Evolutionary conservation across 352 stramenopile genomes (phyloP), one percentile per base, ranked within the genome.

Genomic region (Pythium inflatum): DNA sequence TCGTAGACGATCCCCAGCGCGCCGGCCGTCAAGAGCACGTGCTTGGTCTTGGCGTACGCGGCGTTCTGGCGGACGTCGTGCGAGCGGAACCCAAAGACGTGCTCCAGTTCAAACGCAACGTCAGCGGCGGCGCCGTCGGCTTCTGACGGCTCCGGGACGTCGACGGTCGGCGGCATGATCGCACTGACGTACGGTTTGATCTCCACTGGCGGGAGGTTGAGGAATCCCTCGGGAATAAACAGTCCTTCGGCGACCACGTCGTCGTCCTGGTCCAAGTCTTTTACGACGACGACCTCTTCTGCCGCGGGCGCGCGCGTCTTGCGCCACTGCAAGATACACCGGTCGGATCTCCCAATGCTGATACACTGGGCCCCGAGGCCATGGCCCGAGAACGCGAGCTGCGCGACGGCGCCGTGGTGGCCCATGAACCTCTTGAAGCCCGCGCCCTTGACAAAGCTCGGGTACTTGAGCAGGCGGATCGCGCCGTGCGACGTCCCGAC

Each of bases 1-100:
- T 94, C 85, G 73, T 94, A 94, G 31, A 83, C 82, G 31, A 93
- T 67, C 9, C 76, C 87, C 34, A 94, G 36, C 31, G 78, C 84
- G 5, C 83, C 87, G 5, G 85, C 75, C n/a, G 80, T 75, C 56
- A 76, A 90, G 13, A 94, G 31, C 2, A 94, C 76, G 43, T 83
- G 79, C 55, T 93, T 93, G 38, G 80, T 80, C 50, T 85, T 87
- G 53, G 77, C 66, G 36, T 93, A 94, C 24, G 80, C 75, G 0
- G 68, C 74, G 38, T 88, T 90, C 51, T 89, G 82, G 27, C 87
- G 80, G 2, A 81, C 77, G 43, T 94, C 87, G 62, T 88, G 64
- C 9, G 70, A 46, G 14, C 87, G 82, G 28, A 87, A 73, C 3
- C 87, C 85, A 53, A 93, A 94, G 4, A 84, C 79, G 30, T 91